Base-by-base conservation (phyloP, 2,329 filamentous ascomycete genomes). In the Colletotrichum sp. region DNA sequence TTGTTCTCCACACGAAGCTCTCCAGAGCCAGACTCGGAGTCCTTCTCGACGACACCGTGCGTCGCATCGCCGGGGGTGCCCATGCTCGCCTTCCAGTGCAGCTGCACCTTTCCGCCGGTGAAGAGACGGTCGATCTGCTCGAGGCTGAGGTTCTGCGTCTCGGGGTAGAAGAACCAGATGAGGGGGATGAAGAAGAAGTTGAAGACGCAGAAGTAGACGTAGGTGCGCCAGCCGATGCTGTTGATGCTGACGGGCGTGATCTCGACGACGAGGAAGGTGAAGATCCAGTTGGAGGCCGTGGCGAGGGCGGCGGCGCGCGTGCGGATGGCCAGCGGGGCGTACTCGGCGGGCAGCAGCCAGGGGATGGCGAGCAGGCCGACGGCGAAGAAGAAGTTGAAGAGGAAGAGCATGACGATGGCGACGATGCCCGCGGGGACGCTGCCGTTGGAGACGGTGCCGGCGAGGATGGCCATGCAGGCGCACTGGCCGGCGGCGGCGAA, bases 161-260 rank as follows among this genome's bases (percentile, higher is more conserved):
- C 88, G 1, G 87, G 88, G 77, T 87, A 89, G 79, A 87, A 86
- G 78, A 88, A 87, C 79, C 85, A 89, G 13, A 89, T 85, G 73
- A 87, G 82, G 1, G 86, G 86, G 18, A 88, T 83, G 72, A 85
- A 84, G 55, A 76, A 71, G 44, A 82, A 80, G 77, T 87, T 85
- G 78, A 85, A 84, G 74, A 84, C 79, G 57, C 81, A 80, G 72
- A 85, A 86, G 66, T 85, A 83, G 65, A 85, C 77, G 74, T 85
- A 87, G 15, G 84, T 85, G 71, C 80, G 80, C 81, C 82, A 85
- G 15, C 84, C 84, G 49, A 86, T 84, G 67, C 79, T 83, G 1
- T 76, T 77, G 72, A 87, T 85, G 9, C 82, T 84, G 10, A 85
- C 79, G 1, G 84, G 84, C 0, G 85, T 85, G 55, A 85, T 84